A percentile compares a stretch with the other conserved stretches of the same genome.
Evolutionary conservation across 2,329 filamentous ascomycete species (phyloP).

Genomic region (Epicoccum nigrum): DNA sequence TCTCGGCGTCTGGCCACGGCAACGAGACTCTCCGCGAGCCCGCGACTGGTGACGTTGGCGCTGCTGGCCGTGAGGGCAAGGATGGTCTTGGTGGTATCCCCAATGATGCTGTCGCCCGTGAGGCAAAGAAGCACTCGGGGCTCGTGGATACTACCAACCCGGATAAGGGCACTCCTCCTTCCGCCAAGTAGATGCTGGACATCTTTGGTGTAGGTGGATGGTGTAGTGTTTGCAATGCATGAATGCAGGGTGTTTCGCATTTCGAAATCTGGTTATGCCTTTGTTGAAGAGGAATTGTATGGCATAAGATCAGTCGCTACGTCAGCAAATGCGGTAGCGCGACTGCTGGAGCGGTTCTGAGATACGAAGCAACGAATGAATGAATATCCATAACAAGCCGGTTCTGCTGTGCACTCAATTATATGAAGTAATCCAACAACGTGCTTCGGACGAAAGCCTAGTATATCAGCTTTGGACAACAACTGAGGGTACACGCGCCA

Average conservation of each 20-base stretch:
- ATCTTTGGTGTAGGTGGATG: neutral
- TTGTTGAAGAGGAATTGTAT: neutral
- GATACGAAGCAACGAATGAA: slow-evolving; percentile 18
- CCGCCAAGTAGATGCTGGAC: slow-evolving; percentile 2
- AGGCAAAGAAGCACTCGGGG: slow-evolving; percentile 50
- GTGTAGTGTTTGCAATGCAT: slow-evolving; percentile 13
- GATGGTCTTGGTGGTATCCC: slow-evolving; percentile 63
- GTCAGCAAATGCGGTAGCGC: slow-evolving; percentile 13
- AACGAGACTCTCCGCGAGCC: slow-evolving; percentile 53
- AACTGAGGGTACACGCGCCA: too few species aligned
- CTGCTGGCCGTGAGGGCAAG: slow-evolving; percentile 66
- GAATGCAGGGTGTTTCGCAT: slow-evolving; percentile 20
- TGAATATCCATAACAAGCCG: neutral
- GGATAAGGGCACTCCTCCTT: slow-evolving; percentile 10
- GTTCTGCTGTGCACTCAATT: neutral
- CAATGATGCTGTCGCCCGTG: slow-evolving; percentile 64
- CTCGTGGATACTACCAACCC: slow-evolving; percentile 48
- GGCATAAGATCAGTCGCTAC: neutral
- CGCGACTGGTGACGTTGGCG: slow-evolving; percentile 58
- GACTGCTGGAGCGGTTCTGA: slow-evolving; percentile 20
- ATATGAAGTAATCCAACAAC: too few species aligned
- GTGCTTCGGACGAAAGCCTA: too few species aligned
- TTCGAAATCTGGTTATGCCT: neutral
- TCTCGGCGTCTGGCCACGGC: slow-evolving; percentile 44
- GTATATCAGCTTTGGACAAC: too few species aligned